Base-by-base conservation (phyloP, 129 eudicot genomes). In the Tagetes patula region DNA sequence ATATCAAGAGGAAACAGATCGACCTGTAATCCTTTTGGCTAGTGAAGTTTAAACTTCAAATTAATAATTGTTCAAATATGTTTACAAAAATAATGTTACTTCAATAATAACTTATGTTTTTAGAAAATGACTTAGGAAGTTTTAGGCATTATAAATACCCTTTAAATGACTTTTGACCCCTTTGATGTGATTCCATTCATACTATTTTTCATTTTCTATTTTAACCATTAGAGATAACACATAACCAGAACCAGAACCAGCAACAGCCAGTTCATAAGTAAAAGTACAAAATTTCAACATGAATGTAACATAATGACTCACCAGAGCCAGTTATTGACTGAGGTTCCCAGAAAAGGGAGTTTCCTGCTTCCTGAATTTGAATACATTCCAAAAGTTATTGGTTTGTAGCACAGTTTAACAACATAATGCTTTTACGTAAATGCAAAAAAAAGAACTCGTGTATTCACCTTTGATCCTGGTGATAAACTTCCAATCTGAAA, bases 301-400 rank as follows among this genome's bases (percentile, higher is more conserved):
- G 36, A 43, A 42, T 30, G 33, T 80, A 42, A 33, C 14, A 67
- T 49, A 14, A 42, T 67, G 65, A 52, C 38, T 14, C 83, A 93
- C 98, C 98, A 80, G 88, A 70, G 34, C 36, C 12, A 47, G 69
- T 65, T 50, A 80, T 68, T 72, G 83, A 75, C 14, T 71, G 73
- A 75, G 82, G 66, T 41, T 85, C 88, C 82, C 80, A 74, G 52
- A 58, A 72, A 73, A 69, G 59, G 72, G 67, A 46, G 72, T 61
- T 54, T 70, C 79, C 84, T 10, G 70, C 66, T 65, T 79, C 91
- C 98, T 89, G 81, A 81, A 81, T 67, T 14, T 9, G 10, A 70
- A 58, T 43, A 69, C 45, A 37, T 70, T 27, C 14, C 33, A 30
- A 41, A 65, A 39, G 41, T 72, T 64, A 72, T 61, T 13, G 65